Evolutionary conservation across 345 rosid species (phyloP), one percentile per base, ranked within the genome.

Genomic region (Linum usitatissimum): DNA sequence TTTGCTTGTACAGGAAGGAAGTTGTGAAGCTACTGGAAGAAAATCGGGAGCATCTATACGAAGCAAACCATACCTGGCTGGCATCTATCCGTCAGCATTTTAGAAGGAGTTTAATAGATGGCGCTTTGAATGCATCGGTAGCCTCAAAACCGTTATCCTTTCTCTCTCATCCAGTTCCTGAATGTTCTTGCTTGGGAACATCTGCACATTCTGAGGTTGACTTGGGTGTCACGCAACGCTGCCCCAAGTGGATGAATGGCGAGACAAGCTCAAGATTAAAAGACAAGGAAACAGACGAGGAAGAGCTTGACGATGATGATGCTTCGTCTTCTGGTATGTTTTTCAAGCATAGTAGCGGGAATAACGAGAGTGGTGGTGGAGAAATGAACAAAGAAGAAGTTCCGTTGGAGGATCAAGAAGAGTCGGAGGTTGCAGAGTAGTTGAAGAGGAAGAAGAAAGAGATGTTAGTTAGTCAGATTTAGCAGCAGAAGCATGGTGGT

Each of bases 401-500:
- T 53, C 88, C 76, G 34, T 66, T 87, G 62, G 99, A 93, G 68
- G 99, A 93, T 76, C 92, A 84, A 71, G 99, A 93, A 65, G 99
- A 93, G 70, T 85, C 84, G 7, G 99, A 87, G 40, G 84, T 85
- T 3, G 76, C 80, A 14, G 97, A 90, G 36, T 67, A 70, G 68
- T 60, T 58, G 38, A 34, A 7, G 8, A 34, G 64, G 65, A 12
- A 9, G 45, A 66, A 57, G 58, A 40, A 45, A 4, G 4, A 45
- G 51, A 45, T 45, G 51, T 45, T 10, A 45, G 15, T 45, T 7
- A 45, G 17, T 45, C 17, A 45, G 48, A 40, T 34, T 34, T 34
- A 34, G 8, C 38, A 34, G 38, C 38, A 34, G 38, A 1, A 34
- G 38, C 38, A 34, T 34, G 38, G 38, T 34, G 38, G 38, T 34